Evolutionary conservation across 2,329 filamentous ascomycete species (phyloP).

Genomic region (Phaeosphaeriaceae sp.): DNA sequence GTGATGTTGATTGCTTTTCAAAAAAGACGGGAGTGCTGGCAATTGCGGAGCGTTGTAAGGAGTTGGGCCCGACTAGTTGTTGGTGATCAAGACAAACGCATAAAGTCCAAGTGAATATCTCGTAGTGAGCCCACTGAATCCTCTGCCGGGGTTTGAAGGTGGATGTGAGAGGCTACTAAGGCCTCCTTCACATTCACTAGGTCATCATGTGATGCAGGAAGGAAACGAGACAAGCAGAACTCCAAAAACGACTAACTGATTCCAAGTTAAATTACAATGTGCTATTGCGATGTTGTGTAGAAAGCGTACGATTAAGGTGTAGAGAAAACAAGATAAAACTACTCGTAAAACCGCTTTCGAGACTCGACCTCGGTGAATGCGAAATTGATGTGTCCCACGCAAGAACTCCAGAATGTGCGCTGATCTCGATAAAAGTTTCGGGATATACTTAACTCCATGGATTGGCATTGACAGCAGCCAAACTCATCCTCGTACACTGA

Average conservation of each 20-base stretch:
- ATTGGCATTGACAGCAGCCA: slow-evolving; percentile 29
- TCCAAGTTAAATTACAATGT: not conserved
- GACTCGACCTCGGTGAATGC: not conserved
- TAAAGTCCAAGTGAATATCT: not conserved
- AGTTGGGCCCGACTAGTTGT: not conserved
- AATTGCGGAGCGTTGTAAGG: not conserved
- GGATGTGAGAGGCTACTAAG: not conserved
- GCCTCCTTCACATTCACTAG: not conserved
- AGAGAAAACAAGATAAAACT: not conserved
- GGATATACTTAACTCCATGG: slow-evolving; percentile 11
- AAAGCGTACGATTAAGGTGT: not conserved
- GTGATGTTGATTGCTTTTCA: not conserved
- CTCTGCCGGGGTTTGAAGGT: not conserved
- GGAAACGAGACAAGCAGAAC: not conserved
- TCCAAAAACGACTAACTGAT: not conserved
- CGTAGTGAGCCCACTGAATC: not conserved
- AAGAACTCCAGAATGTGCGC: not conserved
- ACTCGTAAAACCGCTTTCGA: not conserved
- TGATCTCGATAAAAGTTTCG: not conserved
- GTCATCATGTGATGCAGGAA: not conserved
- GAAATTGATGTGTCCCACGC: not conserved
- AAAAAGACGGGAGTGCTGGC: not conserved
- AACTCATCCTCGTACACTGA: slow-evolving; percentile 4
- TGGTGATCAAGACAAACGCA: not conserved
- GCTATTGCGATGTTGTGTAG: not conserved